Conservation (phyloP, 371 early-diverging fungal species). For the Apophysomyces trapeziformis region DNA sequence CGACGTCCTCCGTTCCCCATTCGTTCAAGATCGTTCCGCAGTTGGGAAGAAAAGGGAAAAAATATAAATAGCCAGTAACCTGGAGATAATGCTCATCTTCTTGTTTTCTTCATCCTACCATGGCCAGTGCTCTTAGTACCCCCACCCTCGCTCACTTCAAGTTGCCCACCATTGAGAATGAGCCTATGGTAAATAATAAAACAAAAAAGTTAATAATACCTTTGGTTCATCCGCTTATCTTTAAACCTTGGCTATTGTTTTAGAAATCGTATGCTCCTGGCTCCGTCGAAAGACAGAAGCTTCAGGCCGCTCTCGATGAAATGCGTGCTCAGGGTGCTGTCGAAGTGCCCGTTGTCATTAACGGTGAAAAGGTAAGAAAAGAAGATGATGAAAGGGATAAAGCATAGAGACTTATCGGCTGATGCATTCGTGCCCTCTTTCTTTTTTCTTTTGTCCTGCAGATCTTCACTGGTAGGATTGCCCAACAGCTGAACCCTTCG, state of each 20-base stretch:
- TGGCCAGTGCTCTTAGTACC: conserved; percentile 41
- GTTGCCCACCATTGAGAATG: conserved; percentile 86
- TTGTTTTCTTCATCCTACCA: conserved; percentile 6
- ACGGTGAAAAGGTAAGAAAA: conserved; percentile 77
- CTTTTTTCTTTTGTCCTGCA: conserved; percentile 13
- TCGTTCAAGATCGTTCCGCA: conserved; percentile 3
- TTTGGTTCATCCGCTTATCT: neutral
- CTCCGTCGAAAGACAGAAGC: conserved; percentile 74
- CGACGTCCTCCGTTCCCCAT: conserved; percentile 9
- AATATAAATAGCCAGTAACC: conserved; percentile 11
- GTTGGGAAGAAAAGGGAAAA: conserved; percentile 3
- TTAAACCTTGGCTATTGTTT: neutral
- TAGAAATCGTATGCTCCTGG: conserved; percentile 83
- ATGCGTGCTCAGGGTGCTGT: conserved; percentile 73
- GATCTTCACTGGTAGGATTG: conserved; percentile 68
- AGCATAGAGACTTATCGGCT: neutral
- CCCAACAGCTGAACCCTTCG: conserved; percentile 82
- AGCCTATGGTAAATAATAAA: conserved; percentile 74
- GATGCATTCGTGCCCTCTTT: too few relatives aligned
- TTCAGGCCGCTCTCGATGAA: conserved; percentile 80
- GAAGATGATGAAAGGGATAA: neutral
- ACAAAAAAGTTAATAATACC: neutral
- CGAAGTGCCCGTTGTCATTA: conserved; percentile 85
- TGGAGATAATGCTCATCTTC: neutral
- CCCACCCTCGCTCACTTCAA: conserved; percentile 73